Percentiles rank a stretch among this genome's conserved stretches.
Conservation (phyloP, 306 rosid genomes). For the Fragaria vesca region DNA sequence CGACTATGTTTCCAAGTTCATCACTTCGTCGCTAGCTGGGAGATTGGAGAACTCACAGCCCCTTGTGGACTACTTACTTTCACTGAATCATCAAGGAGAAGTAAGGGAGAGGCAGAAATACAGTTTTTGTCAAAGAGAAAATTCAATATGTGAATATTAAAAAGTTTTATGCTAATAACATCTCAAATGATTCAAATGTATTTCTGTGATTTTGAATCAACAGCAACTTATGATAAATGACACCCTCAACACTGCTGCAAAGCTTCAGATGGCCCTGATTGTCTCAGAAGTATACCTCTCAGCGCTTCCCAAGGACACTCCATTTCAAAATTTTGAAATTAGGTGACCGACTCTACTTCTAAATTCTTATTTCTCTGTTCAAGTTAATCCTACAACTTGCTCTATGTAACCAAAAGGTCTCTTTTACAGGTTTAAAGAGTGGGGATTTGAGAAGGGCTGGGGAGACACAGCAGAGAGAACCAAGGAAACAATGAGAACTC, state of each 20-base stretch:
- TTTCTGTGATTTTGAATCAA: constrained; percentile 15
- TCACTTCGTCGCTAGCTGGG: constrained; percentile 51
- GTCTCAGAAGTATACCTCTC: constrained; percentile 65
- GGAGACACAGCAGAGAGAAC: constrained; percentile 78
- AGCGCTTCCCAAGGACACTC: constrained; percentile 45
- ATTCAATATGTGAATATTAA: background rate
- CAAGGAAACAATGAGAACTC: constrained; percentile 58
- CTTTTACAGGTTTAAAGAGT: constrained; percentile 63
- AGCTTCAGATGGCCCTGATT: constrained; percentile 69
- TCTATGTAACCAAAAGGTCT: constrained; percentile 1
- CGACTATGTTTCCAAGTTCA: constrained; percentile 52
- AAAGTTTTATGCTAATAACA: background rate
- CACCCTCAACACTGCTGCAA: constrained; percentile 50
- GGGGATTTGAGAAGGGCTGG: constrained; percentile 99
- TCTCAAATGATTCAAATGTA: background rate
- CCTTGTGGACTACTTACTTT: constrained; percentile 72
- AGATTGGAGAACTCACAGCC: constrained; percentile 59
- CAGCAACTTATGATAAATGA: constrained; percentile 77
- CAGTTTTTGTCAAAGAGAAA: background rate
- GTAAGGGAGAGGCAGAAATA: constrained; percentile 37
- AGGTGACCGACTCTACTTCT: constrained; percentile 39
- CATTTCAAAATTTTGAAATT: constrained; percentile 57
- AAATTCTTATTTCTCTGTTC: background rate
- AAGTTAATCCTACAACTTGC: background rate
- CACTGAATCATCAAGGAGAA: constrained; percentile 62